Evolutionary conservation across 495 filamentous ascomycete species (phyloP).

Genomic region (Bacidia rubella): DNA sequence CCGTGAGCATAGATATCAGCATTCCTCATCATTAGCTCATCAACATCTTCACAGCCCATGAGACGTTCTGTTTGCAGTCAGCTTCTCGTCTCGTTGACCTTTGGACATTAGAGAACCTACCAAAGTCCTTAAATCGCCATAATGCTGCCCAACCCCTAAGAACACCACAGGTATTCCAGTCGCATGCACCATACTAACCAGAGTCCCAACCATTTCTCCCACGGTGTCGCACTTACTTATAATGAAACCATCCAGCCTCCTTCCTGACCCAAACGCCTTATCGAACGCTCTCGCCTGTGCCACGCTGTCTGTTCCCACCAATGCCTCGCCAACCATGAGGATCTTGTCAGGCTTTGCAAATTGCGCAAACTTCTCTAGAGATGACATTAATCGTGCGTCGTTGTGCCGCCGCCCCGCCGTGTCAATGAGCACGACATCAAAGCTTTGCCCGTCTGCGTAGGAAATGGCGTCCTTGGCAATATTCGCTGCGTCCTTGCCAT

Average conservation of each 20-base stretch:
- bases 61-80: conserved; percentile 3
- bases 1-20: no score
- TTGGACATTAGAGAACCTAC: conserved; percentile 34
- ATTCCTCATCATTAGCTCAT: no score
- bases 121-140: conserved; percentile 84
- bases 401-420: conserved; percentile 93
- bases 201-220: conserved; percentile 92
- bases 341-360: conserved; percentile 95
- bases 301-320: conserved; percentile 89
- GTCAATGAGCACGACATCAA: conserved; percentile 91
- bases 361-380: conserved; percentile 90
- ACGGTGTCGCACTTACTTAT: conserved; percentile 98
- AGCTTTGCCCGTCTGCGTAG: conserved; percentile 58
- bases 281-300: conserved; percentile 95
- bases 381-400: conserved; percentile 86
- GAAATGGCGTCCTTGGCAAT: conserved; percentile 87
- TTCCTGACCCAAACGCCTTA: conserved; percentile 67
- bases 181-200: conserved; percentile 96
- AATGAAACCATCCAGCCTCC: conserved; percentile 85
- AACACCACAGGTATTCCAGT: conserved; percentile 93
- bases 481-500: conserved; percentile 91
- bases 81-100: neutral
- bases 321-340: conserved; percentile 95
- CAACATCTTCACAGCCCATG: conserved; percentile 11
- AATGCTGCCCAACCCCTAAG: conserved; percentile 90